These are phyloP conservation scores for Paracoccidioides brasiliensis DNA, from an alignment of 2,329 filamentous ascomycete species.

Conservation along the genomic window DNA sequence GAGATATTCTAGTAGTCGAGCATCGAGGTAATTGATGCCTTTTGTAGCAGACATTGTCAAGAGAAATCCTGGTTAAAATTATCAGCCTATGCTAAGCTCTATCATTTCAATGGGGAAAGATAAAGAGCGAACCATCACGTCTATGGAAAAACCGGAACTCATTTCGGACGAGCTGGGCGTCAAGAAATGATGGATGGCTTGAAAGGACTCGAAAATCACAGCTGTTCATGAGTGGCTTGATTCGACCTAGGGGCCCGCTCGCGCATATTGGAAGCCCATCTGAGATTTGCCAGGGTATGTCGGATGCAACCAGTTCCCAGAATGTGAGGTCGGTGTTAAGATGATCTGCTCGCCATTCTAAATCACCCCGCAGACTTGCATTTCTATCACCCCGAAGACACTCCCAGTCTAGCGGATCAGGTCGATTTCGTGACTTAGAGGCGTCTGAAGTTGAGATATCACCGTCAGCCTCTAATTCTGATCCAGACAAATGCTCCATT, in stretches of 20 bases:
- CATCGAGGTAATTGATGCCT: conserved; percentile 1
- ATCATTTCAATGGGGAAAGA: neutral
- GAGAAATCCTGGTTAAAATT: neutral
- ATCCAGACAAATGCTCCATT: neutral
- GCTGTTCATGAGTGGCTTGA: neutral
- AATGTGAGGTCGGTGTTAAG: conserved; percentile 1
- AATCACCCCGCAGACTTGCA: neutral
- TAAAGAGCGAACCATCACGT: neutral
- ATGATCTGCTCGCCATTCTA: conserved; percentile 2
- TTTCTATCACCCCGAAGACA: conserved; percentile 2
- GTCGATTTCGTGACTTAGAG: neutral
- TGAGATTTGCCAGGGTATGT: neutral
- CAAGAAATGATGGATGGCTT: neutral
- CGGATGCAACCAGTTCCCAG: conserved; percentile 1
- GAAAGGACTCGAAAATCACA: conserved; percentile 1
- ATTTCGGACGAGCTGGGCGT: conserved; percentile 2
- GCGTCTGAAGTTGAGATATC: neutral
- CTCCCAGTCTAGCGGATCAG: neutral
- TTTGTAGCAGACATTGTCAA: conserved; percentile 1
- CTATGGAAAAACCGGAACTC: conserved; percentile 1
- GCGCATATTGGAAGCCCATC: conserved; percentile 1
- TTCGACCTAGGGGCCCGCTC: neutral
- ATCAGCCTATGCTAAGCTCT: neutral
- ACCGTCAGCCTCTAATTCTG: neutral
- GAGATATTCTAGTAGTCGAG: conserved; percentile 1